Evolutionary conservation across 306 rosid species (phyloP), one percentile per base, ranked within the genome.

Genomic region (Rosa rugosa): DNA sequence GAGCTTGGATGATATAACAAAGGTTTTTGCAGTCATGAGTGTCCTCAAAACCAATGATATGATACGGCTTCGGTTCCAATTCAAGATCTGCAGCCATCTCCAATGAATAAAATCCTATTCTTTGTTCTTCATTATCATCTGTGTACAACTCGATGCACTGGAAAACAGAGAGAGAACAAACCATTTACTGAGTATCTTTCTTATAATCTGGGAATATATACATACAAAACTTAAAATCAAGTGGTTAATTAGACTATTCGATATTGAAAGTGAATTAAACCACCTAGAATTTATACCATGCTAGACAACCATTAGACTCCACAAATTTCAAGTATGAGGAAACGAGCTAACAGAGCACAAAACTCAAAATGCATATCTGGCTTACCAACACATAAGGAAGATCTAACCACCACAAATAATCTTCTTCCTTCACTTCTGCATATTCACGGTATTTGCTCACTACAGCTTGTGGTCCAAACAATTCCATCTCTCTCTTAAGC

Each of bases 21-120:
- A 94, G 85, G 76, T 90, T 92, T 87, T 92, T 95, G 88, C 98
- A 91, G 81, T 95, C 97, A 84, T 84, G 75, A 13, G 90, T 79
- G 81, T 92, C 89, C 89, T 95, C 94, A 49, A 95, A 95, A 89
- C 97, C 92, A 82, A 95, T 91, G 75, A 90, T 89, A 74, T 95
- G 97, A 86, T 77, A 80, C 17, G 99, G 99, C 85, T 91, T 95
- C 31, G 99, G 99, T 73, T 95, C 94, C 86, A 92, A 79, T 87
- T 92, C 98, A 87, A 95, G 98, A 83, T 92, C 99, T 31, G 67
- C 25, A 40, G 99, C 98, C 99, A 95, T 95, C 94, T 95, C 99
- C 84, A 95, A 75, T 17, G 99, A 91, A 92, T 92, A 95, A 65
- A 92, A 84, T 75, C 99, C 99, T 47, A 90, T 85, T 83, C 90